These are phyloP conservation scores for Podospora sp. DNA, from an alignment of 495 filamentous ascomycete species.

Conservation along the genomic window DNA sequence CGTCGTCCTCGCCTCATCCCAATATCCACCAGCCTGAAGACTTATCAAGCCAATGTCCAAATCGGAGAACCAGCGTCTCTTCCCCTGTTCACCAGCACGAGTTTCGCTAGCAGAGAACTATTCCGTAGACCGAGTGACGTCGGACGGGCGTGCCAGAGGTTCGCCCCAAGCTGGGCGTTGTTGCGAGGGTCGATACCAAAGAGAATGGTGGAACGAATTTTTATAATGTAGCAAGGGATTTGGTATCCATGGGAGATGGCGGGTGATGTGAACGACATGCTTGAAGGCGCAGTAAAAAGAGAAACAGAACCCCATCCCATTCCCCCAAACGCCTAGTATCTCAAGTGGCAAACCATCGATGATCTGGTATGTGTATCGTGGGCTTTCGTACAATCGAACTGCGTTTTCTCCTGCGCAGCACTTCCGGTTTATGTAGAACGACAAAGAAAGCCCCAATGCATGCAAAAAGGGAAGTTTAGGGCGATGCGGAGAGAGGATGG, in stretches of 20 bases:
- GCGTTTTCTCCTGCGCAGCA: constrained; percentile 36
- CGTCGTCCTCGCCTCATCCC: background rate
- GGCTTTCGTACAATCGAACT: constrained; percentile 43
- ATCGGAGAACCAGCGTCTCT: background rate
- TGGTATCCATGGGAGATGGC: constrained; percentile 5
- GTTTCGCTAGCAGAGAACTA: too few species aligned
- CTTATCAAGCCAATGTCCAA: background rate
- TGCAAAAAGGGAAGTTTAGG: background rate
- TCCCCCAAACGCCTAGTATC: constrained; percentile 27
- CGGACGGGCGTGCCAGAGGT: background rate
- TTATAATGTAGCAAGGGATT: background rate
- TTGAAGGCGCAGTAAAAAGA: constrained; percentile 12
- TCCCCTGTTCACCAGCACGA: background rate
- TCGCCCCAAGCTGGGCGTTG: background rate
- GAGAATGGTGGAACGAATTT: background rate
- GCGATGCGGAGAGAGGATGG: constrained; percentile 19
- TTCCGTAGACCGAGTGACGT: background rate
- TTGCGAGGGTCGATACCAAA: background rate
- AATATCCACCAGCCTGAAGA: background rate
- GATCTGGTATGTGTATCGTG: constrained; percentile 38
- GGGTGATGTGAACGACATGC: constrained; percentile 9
- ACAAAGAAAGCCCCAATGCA: constrained; percentile 23
- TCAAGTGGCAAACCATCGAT: constrained; percentile 29
- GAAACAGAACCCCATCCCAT: constrained; percentile 26
- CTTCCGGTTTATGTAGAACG: constrained; percentile 29